Percentiles rank a stretch among this genome's conserved stretches.
Conservation (phyloP, 2,329 filamentous ascomycete genomes). For the Geosmithia morbida region DNA sequence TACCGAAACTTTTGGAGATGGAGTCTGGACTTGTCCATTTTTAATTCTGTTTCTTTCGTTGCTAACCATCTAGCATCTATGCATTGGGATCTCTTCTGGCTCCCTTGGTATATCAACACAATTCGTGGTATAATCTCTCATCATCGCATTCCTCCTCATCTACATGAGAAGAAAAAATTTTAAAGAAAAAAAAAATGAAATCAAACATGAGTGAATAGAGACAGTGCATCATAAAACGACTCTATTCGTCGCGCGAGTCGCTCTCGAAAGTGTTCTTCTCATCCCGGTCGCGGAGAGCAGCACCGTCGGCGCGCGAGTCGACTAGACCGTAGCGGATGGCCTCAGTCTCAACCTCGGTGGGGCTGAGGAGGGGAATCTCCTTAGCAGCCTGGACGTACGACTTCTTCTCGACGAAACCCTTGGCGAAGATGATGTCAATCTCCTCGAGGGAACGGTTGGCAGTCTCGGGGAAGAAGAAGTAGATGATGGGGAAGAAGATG, state of each 20-base stretch:
- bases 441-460: slow-evolving; percentile 13
- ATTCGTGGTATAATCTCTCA: too few species aligned
- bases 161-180: too few species aligned
- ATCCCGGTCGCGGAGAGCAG: background rate
- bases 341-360: background rate
- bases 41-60: too few species aligned
- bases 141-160: too few species aligned
- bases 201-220: background rate
- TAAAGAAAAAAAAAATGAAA: background rate
- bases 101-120: too few species aligned
- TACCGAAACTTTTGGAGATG: too few species aligned
- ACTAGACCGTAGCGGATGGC: background rate
- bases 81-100: too few species aligned
- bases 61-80: too few species aligned
- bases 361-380: background rate
- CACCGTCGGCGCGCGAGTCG: background rate
- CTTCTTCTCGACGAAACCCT: background rate
- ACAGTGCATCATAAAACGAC: background rate
- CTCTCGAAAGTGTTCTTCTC: background rate
- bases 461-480: slow-evolving; percentile 30
- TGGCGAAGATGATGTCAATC: slow-evolving; percentile 1
- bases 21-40: too few species aligned
- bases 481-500: slow-evolving; percentile 24
- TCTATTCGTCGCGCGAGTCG: background rate
- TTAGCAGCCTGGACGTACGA: background rate